These are phyloP conservation scores for Casuarina equisetifolia DNA, from an alignment of 306 rosid genomes.

Conservation along the genomic window DNA sequence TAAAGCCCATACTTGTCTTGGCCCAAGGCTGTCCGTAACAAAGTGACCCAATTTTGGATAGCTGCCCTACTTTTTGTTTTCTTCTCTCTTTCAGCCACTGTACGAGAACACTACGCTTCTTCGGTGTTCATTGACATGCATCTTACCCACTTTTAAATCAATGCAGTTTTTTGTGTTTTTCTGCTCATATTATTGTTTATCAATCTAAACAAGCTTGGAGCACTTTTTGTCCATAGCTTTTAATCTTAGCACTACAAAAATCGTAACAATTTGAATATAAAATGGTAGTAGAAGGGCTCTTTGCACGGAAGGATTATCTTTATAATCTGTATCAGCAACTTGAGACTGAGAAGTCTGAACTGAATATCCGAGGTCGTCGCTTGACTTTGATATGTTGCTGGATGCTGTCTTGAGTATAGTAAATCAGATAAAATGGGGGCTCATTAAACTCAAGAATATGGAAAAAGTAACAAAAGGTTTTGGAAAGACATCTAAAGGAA, in stretches of 20 bases:
- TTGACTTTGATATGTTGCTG: conserved; percentile 34
- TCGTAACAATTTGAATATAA: conserved; percentile 65
- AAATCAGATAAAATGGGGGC: conserved; percentile 57
- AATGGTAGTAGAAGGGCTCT: conserved; percentile 59
- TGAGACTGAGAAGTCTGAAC: conserved; percentile 34
- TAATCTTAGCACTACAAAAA: conserved; percentile 47
- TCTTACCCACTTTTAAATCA: too few species aligned
- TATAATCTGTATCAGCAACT: conserved; percentile 57
- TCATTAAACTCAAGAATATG: conserved; percentile 52
- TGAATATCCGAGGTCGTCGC: conserved; percentile 32
- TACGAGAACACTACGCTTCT: too few species aligned
- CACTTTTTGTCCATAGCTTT: conserved; percentile 25
- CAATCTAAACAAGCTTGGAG: conserved; percentile 21
- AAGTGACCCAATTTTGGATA: too few species aligned
- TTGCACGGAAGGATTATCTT: conserved; percentile 51
- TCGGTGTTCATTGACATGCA: too few species aligned
- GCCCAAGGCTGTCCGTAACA: too few species aligned
- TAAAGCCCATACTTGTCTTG: too few species aligned
- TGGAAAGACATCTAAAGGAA: conserved; percentile 45
- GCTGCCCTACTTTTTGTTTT: too few species aligned
- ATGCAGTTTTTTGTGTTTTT: too few species aligned
- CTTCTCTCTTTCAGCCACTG: too few species aligned
- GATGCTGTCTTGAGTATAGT: conserved; percentile 46
- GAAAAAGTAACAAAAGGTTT: conserved; percentile 60
- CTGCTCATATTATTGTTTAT: too few species aligned